phyloP scores from a whole-genome alignment of 129 eudicot species.

The Chrysanthemum seticuspe region DNA sequence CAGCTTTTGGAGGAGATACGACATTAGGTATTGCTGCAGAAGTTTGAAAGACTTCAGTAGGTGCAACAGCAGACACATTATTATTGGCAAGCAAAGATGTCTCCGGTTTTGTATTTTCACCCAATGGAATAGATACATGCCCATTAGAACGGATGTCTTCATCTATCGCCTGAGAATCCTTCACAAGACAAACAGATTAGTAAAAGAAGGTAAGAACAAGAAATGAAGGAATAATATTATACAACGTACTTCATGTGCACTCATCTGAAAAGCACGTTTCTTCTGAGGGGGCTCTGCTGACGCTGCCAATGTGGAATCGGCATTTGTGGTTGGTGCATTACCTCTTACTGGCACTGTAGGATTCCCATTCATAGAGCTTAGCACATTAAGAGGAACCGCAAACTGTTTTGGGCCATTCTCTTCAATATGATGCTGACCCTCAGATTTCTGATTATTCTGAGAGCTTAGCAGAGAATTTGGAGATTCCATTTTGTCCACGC shows the following conservation, averaged over 20 bases:
- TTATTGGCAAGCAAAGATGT: conserved; percentile 10
- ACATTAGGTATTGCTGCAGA: background rate
- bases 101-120: no score
- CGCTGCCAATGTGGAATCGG: conserved; percentile 29
- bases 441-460: conserved; percentile 29
- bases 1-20: conserved; percentile 3
- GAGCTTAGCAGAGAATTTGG: background rate
- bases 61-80: conserved; percentile 24
- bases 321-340: conserved; percentile 11
- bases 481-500: background rate
- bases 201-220: background rate
- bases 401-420: conserved; percentile 34
- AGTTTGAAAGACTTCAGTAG: conserved; percentile 18
- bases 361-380: conserved; percentile 28
- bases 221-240: background rate
- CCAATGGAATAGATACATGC: conserved; percentile 19
- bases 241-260: conserved; percentile 23
- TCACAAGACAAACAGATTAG: conserved; percentile 20
- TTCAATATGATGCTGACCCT: conserved; percentile 1
- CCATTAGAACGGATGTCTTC: conserved; percentile 45
- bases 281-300: conserved; percentile 37
- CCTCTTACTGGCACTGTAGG: conserved; percentile 7
- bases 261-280: conserved; percentile 62
- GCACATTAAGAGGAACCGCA: conserved; percentile 21
- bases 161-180: conserved; percentile 54